Evolutionary conservation across 1,284 basidiomycete species (phyloP), one percentile per base, ranked within the genome.

Genomic region (Cryptococcus floricola): DNA sequence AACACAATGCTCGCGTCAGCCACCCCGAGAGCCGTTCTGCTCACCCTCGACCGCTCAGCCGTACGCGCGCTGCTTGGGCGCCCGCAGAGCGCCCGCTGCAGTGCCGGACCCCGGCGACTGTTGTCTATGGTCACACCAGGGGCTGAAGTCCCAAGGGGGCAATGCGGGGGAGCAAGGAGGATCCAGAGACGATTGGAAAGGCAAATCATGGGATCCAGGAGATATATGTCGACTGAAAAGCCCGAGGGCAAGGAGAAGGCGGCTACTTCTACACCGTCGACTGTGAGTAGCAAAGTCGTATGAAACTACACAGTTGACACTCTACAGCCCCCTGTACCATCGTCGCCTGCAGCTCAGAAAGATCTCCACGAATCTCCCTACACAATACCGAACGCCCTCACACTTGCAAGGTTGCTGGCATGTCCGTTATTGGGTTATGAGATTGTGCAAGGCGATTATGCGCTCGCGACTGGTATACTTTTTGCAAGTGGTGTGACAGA

Each of bases 331-430:
- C 16, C 45, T 19, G 18, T 27, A 23, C 18, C 45, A 6, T 25
- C 18, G 23, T 28, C 52, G 37, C 48, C 57, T 28, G 45, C 49
- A n/a, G 16, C 12, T 34, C 39, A 46, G 54, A 50, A 18, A 41
- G 68, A 76, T 41, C 67, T 82, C 1, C 80, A 81, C 51, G 95
- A 98, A 78, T 94, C 97, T 67, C 93, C 96, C 49, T 95, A 95
- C 77, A 99, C 95, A 0, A 70, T 96, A 39, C 95, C 95, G 0
- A 99, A 99, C 74, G 72, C 91, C 4, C 81, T 99, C 48, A 98
- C 95, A 2, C 69, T 87, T 13, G 90, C 89, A 2, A 84, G 95
- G 37, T 93, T 99, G 61, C 68, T 85, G 16, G 83, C 92, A 0
- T 96, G 92, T 69, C 95, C 96, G 4, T 80, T 89, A 37, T 83